Percentiles rank a stretch among this genome's conserved stretches.
These are phyloP conservation scores for Chrysanthemum makinoi DNA, from an alignment of 129 eudicot species.

Conservation along the genomic window DNA sequence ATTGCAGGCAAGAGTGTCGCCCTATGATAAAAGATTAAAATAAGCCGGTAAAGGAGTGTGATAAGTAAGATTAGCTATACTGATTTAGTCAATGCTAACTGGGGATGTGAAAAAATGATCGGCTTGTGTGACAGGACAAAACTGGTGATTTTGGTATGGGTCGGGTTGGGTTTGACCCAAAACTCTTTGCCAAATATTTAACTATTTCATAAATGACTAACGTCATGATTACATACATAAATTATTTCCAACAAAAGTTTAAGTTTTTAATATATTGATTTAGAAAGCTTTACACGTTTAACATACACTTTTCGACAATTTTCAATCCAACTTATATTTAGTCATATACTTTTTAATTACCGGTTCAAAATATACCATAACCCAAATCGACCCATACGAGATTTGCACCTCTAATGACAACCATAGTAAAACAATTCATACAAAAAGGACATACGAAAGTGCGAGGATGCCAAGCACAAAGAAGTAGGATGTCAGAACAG, in stretches of 20 bases:
- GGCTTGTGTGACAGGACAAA: neutral
- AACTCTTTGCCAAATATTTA: neutral
- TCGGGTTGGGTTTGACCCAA: neutral
- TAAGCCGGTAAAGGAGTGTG: neutral
- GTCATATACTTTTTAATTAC: neutral
- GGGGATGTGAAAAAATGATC: neutral
- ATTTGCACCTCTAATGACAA: slow-evolving; percentile 2
- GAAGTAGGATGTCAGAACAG: slow-evolving; percentile 86
- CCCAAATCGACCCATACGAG: neutral
- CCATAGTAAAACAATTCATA: neutral
- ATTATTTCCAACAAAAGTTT: neutral
- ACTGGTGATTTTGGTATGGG: neutral
- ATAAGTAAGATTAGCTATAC: neutral
- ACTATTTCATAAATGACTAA: neutral
- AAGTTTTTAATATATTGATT: neutral
- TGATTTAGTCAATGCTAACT: slow-evolving; percentile 1
- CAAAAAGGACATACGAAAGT: slow-evolving; percentile 67
- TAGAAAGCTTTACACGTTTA: neutral
- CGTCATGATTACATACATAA: neutral
- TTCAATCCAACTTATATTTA: neutral
- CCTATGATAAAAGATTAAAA: slow-evolving; percentile 38
- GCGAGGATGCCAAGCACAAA: slow-evolving; percentile 89
- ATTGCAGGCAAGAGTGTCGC: slow-evolving; percentile 91
- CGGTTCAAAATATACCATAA: neutral
- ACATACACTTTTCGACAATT: neutral